Evolutionary conservation across 345 rosid genomes (phyloP).

Genomic region (Noccaea caerulescens): DNA sequence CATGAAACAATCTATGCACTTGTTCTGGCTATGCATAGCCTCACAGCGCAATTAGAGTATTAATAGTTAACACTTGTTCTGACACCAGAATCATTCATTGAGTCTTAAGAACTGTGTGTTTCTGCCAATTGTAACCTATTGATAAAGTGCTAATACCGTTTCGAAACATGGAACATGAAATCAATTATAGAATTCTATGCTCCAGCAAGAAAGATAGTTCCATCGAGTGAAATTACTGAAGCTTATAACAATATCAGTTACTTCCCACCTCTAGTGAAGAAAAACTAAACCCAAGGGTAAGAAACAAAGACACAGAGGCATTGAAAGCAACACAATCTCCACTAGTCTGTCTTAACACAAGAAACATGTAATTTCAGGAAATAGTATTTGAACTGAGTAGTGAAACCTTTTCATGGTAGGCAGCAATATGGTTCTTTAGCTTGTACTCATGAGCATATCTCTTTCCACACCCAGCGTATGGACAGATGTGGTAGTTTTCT

Average conservation of each 20-base stretch:
- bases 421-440: conserved; percentile 80
- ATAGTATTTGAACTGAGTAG: neutral
- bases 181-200: conserved; percentile 6
- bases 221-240: neutral
- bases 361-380: neutral
- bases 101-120: neutral
- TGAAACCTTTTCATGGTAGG: conserved; percentile 84
- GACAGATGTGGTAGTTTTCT: conserved; percentile 96
- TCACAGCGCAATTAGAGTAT: neutral
- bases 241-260: neutral
- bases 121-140: neutral
- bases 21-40: conserved; percentile 1
- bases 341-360: neutral
- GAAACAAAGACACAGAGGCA: neutral
- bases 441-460: conserved; percentile 99
- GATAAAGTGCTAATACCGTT: neutral
- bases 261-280: neutral
- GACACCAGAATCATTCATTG: conserved; percentile 17
- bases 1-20: conserved; percentile 10
- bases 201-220: neutral
- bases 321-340: neutral
- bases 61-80: conserved; percentile 9
- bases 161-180: conserved; percentile 3
- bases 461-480: conserved; percentile 90
- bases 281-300: neutral